Percentiles rank a stretch among this genome's conserved stretches.
These are phyloP conservation scores for Lichtheimia hyalospora DNA, from an alignment of 371 early-diverging fungal species.

Conservation along the genomic window DNA sequence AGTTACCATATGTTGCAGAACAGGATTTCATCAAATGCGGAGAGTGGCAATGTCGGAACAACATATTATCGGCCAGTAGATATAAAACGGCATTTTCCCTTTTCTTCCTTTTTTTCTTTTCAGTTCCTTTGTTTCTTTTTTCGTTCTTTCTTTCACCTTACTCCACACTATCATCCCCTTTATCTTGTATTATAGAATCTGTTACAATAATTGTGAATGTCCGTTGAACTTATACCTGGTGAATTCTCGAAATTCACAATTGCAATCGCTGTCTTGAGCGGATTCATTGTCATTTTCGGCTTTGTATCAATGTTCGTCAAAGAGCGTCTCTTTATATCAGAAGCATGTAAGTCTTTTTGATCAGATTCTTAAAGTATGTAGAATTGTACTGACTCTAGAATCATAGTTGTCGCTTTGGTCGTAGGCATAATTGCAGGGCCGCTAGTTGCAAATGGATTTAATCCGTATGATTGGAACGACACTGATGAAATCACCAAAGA, in stretches of 20 bases:
- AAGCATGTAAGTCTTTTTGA: conserved; percentile 68
- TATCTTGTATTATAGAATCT: neutral
- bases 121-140: conserved; percentile 1
- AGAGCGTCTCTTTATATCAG: conserved; percentile 88
- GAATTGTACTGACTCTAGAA: neutral
- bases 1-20: too few relatives aligned
- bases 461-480: conserved; percentile 57
- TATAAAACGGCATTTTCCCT: neutral
- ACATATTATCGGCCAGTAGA: too few relatives aligned
- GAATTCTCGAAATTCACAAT: conserved; percentile 51
- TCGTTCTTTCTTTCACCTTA: neutral
- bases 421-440: conserved; percentile 91
- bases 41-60: too few relatives aligned
- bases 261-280: conserved; percentile 67
- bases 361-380: neutral
- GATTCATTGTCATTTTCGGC: conserved; percentile 85
- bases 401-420: conserved; percentile 76
- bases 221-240: conserved; percentile 41
- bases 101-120: conserved; percentile 1
- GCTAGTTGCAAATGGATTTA: conserved; percentile 59
- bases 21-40: too few relatives aligned
- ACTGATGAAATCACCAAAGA: conserved; percentile 61
- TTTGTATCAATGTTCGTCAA: conserved; percentile 91
- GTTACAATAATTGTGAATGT: conserved; percentile 6
- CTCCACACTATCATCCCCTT: neutral